A percentile compares a stretch with the other conserved stretches of the same genome.
phyloP scores from a whole-genome alignment of 352 stramenopile species.

The Thraustochytrium sp. region DNA sequence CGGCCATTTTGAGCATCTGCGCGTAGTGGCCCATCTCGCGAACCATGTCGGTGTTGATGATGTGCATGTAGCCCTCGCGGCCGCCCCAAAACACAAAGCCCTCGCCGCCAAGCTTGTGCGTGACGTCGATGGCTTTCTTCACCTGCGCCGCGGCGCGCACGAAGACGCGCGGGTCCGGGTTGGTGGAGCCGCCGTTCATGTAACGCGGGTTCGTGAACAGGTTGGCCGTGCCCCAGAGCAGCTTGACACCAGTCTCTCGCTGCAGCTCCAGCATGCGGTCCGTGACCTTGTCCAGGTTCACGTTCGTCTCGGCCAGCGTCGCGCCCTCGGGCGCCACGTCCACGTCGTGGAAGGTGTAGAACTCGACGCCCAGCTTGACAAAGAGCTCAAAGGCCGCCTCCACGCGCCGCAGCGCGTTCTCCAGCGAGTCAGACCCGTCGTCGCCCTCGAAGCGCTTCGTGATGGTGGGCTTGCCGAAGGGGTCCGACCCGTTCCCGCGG shows the following conservation, averaged over 20 bases:
- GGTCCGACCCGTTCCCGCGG: slow-evolving; percentile 57
- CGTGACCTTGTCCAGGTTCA: slow-evolving; percentile 55
- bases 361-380: slow-evolving; percentile 69
- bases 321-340: slow-evolving; percentile 65
- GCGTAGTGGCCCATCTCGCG: slow-evolving; percentile 72
- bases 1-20: slow-evolving; percentile 68
- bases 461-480: slow-evolving; percentile 58
- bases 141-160: slow-evolving; percentile 66
- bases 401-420: slow-evolving; percentile 64
- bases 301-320: slow-evolving; percentile 55
- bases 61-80: slow-evolving; percentile 67
- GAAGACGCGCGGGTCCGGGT: slow-evolving; percentile 71
- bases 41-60: slow-evolving; percentile 69
- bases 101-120: slow-evolving; percentile 66
- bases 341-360: slow-evolving; percentile 75
- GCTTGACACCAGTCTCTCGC: slow-evolving; percentile 63
- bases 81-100: slow-evolving; percentile 80
- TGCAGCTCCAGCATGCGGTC: slow-evolving; percentile 65
- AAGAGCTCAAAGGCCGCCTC: slow-evolving; percentile 78
- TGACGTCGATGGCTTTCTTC: slow-evolving; percentile 76
- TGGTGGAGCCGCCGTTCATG: slow-evolving; percentile 74
- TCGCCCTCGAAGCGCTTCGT: slow-evolving; percentile 50
- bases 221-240: slow-evolving; percentile 73
- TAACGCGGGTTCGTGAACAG: slow-evolving; percentile 67
- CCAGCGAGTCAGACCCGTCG: slow-evolving; percentile 57